Evolutionary conservation across 208 protist species (phyloP).

Genomic region (Phytomonas sp.): DNA sequence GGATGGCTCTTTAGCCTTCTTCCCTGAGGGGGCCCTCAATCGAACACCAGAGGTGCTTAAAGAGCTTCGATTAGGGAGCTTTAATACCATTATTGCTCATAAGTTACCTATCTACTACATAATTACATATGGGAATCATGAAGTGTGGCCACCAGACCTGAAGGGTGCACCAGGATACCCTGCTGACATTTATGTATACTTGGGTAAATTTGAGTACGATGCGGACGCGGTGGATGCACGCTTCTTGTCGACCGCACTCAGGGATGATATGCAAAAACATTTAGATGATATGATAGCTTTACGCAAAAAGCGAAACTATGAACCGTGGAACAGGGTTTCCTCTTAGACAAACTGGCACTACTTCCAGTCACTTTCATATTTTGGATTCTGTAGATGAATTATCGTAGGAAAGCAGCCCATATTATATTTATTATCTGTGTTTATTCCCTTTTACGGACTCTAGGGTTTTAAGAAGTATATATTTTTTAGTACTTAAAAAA

Average conservation of each 20-base stretch:
- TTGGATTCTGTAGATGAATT: background rate
- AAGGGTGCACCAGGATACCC: constrained; percentile 61
- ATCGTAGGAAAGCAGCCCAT: background rate
- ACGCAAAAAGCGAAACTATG: constrained; percentile 27
- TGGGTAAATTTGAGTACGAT: constrained; percentile 75
- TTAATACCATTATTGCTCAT: constrained; percentile 58
- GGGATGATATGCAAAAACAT: constrained; percentile 68
- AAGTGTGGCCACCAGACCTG: constrained; percentile 59
- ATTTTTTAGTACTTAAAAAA: background rate
- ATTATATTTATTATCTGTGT: constrained; percentile 6
- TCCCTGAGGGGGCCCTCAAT: constrained; percentile 81
- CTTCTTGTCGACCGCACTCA: constrained; percentile 34
- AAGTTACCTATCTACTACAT: constrained; percentile 61
- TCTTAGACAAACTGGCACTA: background rate
- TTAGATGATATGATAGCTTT: constrained; percentile 42
- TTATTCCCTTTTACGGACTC: background rate
- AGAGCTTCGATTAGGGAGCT: constrained; percentile 79
- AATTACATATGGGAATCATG: constrained; percentile 69
- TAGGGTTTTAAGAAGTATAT: background rate
- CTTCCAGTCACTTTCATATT: background rate
- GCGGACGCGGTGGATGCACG: constrained; percentile 24
- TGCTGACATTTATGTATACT: constrained; percentile 67
- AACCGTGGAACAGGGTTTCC: constrained; percentile 18
- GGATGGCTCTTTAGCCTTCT: constrained; percentile 70
- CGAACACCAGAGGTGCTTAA: constrained; percentile 64